Percentiles rank a stretch among this genome's conserved stretches.
Evolutionary conservation across 257 asterid species (phyloP).

Genomic region (Primulina huaijiensis): DNA sequence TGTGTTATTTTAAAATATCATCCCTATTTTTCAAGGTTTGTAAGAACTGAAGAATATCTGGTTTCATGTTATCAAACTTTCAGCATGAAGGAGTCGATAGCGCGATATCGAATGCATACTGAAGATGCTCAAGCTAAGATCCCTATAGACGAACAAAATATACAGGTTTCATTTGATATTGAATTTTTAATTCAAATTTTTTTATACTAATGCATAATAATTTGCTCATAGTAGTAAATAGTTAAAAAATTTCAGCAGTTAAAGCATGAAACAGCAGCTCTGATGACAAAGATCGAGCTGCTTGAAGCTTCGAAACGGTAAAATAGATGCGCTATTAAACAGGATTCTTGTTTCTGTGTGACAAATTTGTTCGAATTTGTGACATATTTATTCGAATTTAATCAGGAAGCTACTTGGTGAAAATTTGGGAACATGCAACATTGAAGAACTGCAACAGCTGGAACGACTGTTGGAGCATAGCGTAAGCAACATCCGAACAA

Average conservation of each 20-base stretch:
- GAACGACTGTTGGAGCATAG: slow-evolving; percentile 84
- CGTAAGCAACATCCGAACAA: slow-evolving; percentile 57
- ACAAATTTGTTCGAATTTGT: not conserved
- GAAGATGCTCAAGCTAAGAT: slow-evolving; percentile 36
- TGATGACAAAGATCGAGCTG: slow-evolving; percentile 75
- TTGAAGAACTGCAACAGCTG: slow-evolving; percentile 71
- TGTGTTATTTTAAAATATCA: not conserved
- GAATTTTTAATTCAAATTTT: not conserved
- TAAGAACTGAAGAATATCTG: not conserved
- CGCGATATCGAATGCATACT: slow-evolving; percentile 39
- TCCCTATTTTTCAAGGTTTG: not conserved
- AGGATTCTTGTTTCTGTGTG: not conserved
- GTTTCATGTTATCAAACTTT: slow-evolving; percentile 1
- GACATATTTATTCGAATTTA: not conserved
- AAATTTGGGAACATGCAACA: slow-evolving; percentile 55
- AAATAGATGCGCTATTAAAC: not conserved
- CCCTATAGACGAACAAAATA: slow-evolving; percentile 33
- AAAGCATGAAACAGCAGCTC: slow-evolving; percentile 60
- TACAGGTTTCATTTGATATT: slow-evolving; percentile 36
- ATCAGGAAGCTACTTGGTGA: slow-evolving; percentile 82
- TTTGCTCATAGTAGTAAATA: not conserved
- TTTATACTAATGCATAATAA: not conserved
- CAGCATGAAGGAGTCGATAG: slow-evolving; percentile 48
- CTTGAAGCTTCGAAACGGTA: slow-evolving; percentile 82
- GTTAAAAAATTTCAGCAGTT: slow-evolving; percentile 34